These are phyloP conservation scores for Aureobasidium sp. DNA, from an alignment of 2,329 filamentous ascomycete genomes.

Conservation along the genomic window DNA sequence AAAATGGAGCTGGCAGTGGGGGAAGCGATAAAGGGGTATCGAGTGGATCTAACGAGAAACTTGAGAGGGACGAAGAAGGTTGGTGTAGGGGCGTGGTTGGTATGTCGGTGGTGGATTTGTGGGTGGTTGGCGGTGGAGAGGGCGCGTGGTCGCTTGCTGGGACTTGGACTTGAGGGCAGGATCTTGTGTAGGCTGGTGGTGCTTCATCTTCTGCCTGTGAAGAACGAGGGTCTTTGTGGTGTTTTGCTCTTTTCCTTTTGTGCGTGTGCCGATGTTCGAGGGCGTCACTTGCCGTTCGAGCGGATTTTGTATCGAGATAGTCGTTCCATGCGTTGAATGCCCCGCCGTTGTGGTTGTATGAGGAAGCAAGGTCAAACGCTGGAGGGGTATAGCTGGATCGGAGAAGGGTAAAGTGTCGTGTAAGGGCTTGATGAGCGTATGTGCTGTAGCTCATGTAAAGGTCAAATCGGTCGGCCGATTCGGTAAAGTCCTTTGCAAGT, in stretches of 20 bases:
- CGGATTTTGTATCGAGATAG: background rate
- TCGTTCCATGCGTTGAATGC: background rate
- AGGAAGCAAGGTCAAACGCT: background rate
- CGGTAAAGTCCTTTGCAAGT: background rate
- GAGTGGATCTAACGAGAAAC: background rate
- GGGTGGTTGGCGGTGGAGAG: background rate
- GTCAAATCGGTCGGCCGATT: background rate
- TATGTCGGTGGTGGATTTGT: background rate
- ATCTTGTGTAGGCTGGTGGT: conserved; percentile 1
- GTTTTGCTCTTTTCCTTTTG: background rate
- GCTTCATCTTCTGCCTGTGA: background rate
- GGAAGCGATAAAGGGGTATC: conserved; percentile 3
- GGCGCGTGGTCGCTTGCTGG: conserved; percentile 6
- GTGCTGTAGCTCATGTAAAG: conserved; percentile 11
- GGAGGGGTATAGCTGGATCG: background rate
- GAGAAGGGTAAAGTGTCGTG: background rate
- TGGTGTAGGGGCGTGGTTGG: background rate
- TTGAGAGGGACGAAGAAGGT: background rate
- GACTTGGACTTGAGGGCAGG: background rate
- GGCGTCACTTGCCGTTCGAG: background rate
- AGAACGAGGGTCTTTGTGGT: background rate
- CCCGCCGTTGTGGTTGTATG: conserved; percentile 12
- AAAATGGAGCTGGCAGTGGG: background rate
- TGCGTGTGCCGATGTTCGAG: conserved; percentile 2
- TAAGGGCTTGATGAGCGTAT: background rate